Evolutionary conservation across 2,329 filamentous ascomycete species (phyloP), one percentile per base, ranked within the genome.

Genomic region (Samsoniella hepiali): DNA sequence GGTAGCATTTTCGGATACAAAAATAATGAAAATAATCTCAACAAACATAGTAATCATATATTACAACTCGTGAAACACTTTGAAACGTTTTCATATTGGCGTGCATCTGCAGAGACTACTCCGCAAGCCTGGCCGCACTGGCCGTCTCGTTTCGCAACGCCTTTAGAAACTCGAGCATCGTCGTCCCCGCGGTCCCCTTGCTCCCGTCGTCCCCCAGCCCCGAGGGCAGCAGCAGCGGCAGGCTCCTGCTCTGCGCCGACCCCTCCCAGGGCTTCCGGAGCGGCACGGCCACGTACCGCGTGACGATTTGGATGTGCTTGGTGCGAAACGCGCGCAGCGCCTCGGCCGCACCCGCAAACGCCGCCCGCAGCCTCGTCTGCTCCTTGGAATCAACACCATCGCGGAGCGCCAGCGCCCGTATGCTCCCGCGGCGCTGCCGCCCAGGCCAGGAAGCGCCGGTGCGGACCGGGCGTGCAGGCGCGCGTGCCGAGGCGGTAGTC

Each of bases 251-350:
- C 27, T 44, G 36, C 38, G 17, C 27, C 36, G 53, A 56, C 22
- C 22, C 36, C 11, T 29, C 3, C 34, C 51, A 55, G 4, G 36
- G 22, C 63, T 79, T 76, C 56, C 76, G 83, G 0, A 89, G 90
- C 31, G 93, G 92, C 62, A 95, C 79, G 68, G 97, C 88, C 69
- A 98, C 96, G 75, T 97, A 98, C 56, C 92, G 84, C 36, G 91
- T 91, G 2, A 97, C 93, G 64, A 98, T 91, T 73, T 91, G 88
- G 68, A 97, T 90, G 73, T 98, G 94, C 70, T 90, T 92, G 73
- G 94, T 90, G 63, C 93, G 83, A 70, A 97, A 88, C 27, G 83
- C 80, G 11, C 87, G 86, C 53, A 97, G 80, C 76, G 93, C 91
- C 22, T 87, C 85, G 0, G 93, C 83, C 54, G 91, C 93, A 0